Base-by-base conservation (phyloP, 2,329 filamentous ascomycete genomes). In the Didymella pomorum region DNA sequence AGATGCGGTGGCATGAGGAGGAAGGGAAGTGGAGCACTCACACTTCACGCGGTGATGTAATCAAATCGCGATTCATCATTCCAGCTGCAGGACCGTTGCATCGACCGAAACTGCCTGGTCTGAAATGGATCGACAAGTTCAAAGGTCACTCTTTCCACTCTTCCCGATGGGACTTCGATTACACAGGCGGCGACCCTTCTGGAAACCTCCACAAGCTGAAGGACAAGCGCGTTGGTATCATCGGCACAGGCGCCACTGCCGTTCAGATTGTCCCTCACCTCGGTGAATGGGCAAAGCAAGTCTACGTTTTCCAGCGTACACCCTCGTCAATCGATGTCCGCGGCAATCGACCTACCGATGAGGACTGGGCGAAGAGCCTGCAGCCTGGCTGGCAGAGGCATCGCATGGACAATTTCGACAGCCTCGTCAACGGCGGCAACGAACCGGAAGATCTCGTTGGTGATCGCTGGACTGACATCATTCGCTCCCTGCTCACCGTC, bases 251-350 rank as follows among this genome's bases (percentile, higher is more conserved):
- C 1, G 69, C 71, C 1, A 75, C 74, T 28, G 69, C 68, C 11
- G 65, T 76, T 6, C 72, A 77, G 41, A 71, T 72, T 21, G 59
- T 79, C 1, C 79, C 78, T 16, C 66, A 75, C 26, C 64, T 80
- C 0, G 82, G 79, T 2, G 75, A 79, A 45, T 82, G 77, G 57
- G 79, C 82, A 0, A 80, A 82, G 46, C 74, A 85, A 37, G 66
- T 86, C 2, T 84, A 80, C 61, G 83, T 87, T n/a, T 79, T 87
- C 66, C 84, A 87, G 67, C 80, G 84, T 2, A 87, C 84, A 2
- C 83, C 84, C 3, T 77, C 79, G 1, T 71, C 73, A 0, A 75
- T 83, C 4, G 75, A 76, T 21, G 63, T 66, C 18, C 78, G 81
- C 10, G 76, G 52, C 23, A 71, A 71, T 26, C 52, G 57, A 37